Conservation (phyloP, 208 protist species). For the Jaenimonas drosophilae region DNA sequence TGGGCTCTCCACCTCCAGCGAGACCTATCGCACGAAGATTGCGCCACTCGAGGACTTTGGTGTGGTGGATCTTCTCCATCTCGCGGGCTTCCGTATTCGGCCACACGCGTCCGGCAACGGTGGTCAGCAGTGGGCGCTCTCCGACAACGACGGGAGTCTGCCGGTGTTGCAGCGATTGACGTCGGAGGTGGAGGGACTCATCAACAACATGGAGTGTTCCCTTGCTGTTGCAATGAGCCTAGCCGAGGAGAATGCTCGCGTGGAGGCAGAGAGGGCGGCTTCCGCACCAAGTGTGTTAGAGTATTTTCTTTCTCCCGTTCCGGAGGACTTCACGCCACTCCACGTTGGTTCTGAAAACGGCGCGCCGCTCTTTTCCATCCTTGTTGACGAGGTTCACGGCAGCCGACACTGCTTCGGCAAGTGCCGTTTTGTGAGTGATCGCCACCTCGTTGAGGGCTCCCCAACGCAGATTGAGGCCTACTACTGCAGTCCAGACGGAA, state of each 20-base stretch:
- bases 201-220: slow-evolving; percentile 20
- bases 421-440: slow-evolving; percentile 16
- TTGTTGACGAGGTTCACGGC: not conserved
- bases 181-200: slow-evolving; percentile 22
- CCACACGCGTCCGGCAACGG: slow-evolving; percentile 22
- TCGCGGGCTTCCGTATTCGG: slow-evolving; percentile 47
- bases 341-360: slow-evolving; percentile 20
- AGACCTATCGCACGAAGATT: slow-evolving; percentile 50
- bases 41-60: slow-evolving; percentile 54
- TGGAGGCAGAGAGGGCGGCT: not conserved
- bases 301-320: slow-evolving; percentile 17
- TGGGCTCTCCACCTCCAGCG: slow-evolving; percentile 36
- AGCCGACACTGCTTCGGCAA: slow-evolving; percentile 26
- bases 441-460: slow-evolving; percentile 17
- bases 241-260: slow-evolving; percentile 7
- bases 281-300: not conserved
- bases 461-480: slow-evolving; percentile 21
- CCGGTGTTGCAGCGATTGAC: slow-evolving; percentile 33
- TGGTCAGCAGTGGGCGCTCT: slow-evolving; percentile 47
- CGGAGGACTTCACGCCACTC: slow-evolving; percentile 19
- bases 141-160: slow-evolving; percentile 35
- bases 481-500: slow-evolving; percentile 18
- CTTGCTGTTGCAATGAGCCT: slow-evolving; percentile 9
- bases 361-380: slow-evolving; percentile 23
- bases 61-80: slow-evolving; percentile 31